These are phyloP conservation scores for Rhizoctonia solani DNA, from an alignment of 1,284 basidiomycete species.

Conservation along the genomic window DNA sequence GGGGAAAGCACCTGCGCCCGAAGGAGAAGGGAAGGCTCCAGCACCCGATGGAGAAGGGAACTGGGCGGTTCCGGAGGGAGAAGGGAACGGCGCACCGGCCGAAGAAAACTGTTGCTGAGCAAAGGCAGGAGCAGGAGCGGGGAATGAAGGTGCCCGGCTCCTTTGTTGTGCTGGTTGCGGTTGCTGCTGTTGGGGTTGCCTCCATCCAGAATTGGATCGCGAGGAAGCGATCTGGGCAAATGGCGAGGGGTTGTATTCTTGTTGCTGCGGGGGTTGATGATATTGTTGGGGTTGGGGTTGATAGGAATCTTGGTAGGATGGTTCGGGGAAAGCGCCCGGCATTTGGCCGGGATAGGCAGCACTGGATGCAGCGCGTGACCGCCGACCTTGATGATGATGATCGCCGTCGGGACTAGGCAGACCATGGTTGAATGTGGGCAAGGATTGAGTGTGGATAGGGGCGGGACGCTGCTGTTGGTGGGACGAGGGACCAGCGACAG, in stretches of 20 bases:
- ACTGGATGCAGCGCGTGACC: conserved; percentile 7
- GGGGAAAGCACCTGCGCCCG: background rate
- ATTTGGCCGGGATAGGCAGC: conserved; percentile 8
- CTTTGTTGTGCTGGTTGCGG: too few species aligned
- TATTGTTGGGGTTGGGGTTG: background rate
- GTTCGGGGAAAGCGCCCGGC: background rate
- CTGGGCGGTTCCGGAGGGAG: background rate
- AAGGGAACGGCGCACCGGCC: background rate
- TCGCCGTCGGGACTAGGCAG: conserved; percentile 11
- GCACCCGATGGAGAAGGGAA: conserved; percentile 5
- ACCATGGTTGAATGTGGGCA: conserved; percentile 13
- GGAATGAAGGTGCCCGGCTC: too few species aligned
- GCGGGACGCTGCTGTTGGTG: conserved; percentile 3
- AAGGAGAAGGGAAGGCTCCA: background rate
- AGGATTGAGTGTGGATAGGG: conserved; percentile 9
- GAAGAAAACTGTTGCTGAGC: background rate
- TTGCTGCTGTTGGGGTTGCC: background rate
- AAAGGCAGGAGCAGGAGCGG: background rate
- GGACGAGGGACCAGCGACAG: background rate
- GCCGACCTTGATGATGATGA: background rate
- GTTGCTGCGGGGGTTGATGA: background rate
- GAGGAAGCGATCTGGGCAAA: conserved; percentile 20
- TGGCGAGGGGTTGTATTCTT: background rate
- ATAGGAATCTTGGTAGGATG: background rate
- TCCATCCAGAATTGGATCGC: background rate